Percentiles rank a stretch among this genome's conserved stretches.
Conservation (phyloP, 1,284 basidiomycete genomes). For the Sanghuangporus baumii region DNA sequence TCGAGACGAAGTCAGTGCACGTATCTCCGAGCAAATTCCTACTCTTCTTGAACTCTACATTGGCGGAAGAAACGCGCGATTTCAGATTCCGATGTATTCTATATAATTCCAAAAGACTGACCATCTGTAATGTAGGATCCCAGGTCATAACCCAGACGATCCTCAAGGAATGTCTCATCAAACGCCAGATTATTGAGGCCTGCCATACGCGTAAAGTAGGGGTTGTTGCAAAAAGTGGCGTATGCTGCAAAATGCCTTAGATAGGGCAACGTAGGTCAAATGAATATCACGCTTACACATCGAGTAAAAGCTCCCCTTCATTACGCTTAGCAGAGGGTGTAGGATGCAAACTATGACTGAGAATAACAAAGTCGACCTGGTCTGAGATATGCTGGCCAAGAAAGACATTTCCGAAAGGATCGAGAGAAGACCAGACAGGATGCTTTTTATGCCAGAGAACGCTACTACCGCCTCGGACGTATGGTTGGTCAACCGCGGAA, state of each 20-base stretch:
- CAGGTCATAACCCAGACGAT: constrained; percentile 7
- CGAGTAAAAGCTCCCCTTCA: background rate
- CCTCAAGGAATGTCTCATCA: background rate
- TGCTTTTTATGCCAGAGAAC: background rate
- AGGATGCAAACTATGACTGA: background rate
- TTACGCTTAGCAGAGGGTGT: background rate
- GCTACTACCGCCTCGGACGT: background rate
- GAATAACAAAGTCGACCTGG: background rate
- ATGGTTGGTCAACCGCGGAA: background rate
- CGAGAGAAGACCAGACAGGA: background rate
- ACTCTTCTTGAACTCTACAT: constrained; percentile 1
- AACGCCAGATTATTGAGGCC: constrained; percentile 3
- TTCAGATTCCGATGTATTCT: too few relatives aligned
- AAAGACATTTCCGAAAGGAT: background rate
- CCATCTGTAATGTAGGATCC: constrained; percentile 9
- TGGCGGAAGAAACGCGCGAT: too few relatives aligned
- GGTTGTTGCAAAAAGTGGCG: constrained; percentile 4
- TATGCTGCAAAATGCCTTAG: background rate
- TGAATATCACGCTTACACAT: background rate
- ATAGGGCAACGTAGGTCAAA: background rate
- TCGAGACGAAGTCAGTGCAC: background rate
- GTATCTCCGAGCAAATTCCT: background rate
- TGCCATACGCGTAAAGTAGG: background rate
- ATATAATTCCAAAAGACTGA: background rate
- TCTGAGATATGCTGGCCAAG: background rate